phyloP scores from a whole-genome alignment of 257 asterid genomes.

The Cynanchum wilfordii region DNA sequence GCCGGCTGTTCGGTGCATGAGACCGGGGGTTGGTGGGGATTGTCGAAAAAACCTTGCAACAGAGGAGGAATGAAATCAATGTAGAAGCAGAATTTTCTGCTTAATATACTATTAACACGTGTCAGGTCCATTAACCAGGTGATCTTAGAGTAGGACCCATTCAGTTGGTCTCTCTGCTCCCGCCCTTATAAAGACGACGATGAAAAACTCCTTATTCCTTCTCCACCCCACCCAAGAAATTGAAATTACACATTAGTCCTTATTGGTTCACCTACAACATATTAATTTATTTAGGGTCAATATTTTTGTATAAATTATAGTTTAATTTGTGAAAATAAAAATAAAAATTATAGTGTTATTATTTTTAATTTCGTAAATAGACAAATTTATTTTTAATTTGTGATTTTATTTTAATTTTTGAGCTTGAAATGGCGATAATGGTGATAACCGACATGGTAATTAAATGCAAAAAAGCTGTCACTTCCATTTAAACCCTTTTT shows the following conservation, averaged over 20 bases:
- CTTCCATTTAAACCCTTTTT: background rate
- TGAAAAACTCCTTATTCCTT: background rate
- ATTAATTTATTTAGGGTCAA: no score
- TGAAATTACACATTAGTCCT: no score
- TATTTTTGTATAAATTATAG: no score
- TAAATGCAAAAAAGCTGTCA: slow-evolving; percentile 2
- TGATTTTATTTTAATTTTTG: no score
- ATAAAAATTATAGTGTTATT: no score
- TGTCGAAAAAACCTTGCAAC: background rate
- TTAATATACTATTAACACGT: slow-evolving; percentile 1
- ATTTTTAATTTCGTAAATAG: no score
- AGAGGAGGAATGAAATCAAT: background rate
- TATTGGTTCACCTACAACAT: no score
- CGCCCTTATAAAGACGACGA: background rate
- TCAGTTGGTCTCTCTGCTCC: background rate
- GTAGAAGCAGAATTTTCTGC: background rate
- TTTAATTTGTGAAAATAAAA: no score
- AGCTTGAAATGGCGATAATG: no score
- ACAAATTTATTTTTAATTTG: no score
- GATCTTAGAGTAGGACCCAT: background rate
- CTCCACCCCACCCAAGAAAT: no score
- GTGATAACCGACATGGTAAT: background rate
- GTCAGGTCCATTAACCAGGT: background rate
- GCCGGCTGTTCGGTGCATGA: background rate
- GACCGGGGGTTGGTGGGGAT: background rate